A percentile compares a stretch with the other conserved stretches of the same genome.
Conservation (phyloP, 2,329 filamentous ascomycete species). For the Penicillium sclerotiorum region DNA sequence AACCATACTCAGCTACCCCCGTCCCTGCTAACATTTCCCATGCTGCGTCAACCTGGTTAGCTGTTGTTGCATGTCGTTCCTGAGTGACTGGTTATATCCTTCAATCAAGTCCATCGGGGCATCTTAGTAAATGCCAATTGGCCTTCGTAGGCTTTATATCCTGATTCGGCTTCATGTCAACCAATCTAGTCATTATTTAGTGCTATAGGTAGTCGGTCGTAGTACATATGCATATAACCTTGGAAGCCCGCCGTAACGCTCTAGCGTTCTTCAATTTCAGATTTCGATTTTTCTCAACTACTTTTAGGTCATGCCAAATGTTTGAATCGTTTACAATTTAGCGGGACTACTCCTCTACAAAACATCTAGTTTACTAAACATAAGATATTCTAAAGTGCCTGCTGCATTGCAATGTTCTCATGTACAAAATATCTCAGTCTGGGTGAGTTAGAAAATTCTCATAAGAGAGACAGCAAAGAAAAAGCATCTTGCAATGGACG, state of each 20-base stretch:
- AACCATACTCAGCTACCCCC: background rate
- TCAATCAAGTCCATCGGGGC: slow-evolving; percentile 4
- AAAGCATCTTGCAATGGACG: background rate
- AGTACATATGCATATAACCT: too few species aligned
- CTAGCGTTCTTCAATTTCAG: too few species aligned
- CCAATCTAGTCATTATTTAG: background rate
- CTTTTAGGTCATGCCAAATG: too few species aligned
- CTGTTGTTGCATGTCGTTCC: slow-evolving; percentile 3
- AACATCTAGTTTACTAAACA: too few species aligned
- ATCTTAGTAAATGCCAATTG: slow-evolving; percentile 1
- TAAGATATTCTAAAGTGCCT: too few species aligned
- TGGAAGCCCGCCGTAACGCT: too few species aligned
- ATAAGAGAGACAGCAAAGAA: background rate
- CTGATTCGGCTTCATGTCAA: background rate
- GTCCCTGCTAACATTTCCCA: slow-evolving; percentile 1
- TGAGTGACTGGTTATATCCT: background rate
- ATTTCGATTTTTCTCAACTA: background rate
- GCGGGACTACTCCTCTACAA: too few species aligned
- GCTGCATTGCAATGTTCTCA: too few species aligned
- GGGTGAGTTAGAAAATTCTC: too few species aligned
- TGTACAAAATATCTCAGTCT: too few species aligned
- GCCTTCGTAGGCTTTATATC: background rate
- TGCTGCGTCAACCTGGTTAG: background rate
- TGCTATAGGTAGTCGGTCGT: background rate
- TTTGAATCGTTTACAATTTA: too few species aligned